Percentiles rank a stretch among this genome's conserved stretches.
Conservation (phyloP, 176 grass and related monocot genomes). For the Cymbopogon citratus region DNA sequence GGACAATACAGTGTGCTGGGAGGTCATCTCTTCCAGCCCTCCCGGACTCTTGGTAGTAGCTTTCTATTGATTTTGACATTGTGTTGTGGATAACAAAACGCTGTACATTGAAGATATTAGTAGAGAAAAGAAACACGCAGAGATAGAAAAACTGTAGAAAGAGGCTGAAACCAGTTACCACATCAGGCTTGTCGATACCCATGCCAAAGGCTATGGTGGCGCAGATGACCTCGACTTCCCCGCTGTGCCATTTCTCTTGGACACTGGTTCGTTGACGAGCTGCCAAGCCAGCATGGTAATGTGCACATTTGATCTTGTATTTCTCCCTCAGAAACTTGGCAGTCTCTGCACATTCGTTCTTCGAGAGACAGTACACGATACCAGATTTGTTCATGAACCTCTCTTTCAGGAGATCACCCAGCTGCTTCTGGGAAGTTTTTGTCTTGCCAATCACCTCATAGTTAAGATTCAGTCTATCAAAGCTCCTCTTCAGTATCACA, state of each 20-base stretch:
- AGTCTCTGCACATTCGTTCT: constrained; percentile 76
- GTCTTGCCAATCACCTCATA: constrained; percentile 72
- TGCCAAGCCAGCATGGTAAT: constrained; percentile 80
- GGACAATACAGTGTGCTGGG: constrained; percentile 48
- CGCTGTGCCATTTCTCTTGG: constrained; percentile 84
- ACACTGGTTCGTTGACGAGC: constrained; percentile 54
- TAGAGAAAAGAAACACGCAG: no score
- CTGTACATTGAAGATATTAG: constrained; percentile 32
- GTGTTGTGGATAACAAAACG: constrained; percentile 91
- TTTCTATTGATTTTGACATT: constrained; percentile 90
- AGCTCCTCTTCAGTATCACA: constrained; percentile 64
- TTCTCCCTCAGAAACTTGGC: constrained; percentile 82
- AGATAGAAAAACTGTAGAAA: not conserved
- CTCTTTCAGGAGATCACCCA: constrained; percentile 72
- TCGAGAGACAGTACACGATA: constrained; percentile 84
- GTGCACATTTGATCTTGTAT: constrained; percentile 61
- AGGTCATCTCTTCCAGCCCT: constrained; percentile 77
- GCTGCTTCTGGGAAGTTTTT: constrained; percentile 65
- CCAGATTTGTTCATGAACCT: constrained; percentile 65
- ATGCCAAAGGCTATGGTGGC: constrained; percentile 97
- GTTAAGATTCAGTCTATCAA: constrained; percentile 74
- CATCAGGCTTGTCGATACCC: constrained; percentile 93
- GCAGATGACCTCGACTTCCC: constrained; percentile 75
- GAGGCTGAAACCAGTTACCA: constrained; percentile 37
- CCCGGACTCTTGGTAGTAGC: constrained; percentile 94